phyloP scores from a whole-genome alignment of 768 basidiomycete species.

The Tubosaeta sp. region DNA sequence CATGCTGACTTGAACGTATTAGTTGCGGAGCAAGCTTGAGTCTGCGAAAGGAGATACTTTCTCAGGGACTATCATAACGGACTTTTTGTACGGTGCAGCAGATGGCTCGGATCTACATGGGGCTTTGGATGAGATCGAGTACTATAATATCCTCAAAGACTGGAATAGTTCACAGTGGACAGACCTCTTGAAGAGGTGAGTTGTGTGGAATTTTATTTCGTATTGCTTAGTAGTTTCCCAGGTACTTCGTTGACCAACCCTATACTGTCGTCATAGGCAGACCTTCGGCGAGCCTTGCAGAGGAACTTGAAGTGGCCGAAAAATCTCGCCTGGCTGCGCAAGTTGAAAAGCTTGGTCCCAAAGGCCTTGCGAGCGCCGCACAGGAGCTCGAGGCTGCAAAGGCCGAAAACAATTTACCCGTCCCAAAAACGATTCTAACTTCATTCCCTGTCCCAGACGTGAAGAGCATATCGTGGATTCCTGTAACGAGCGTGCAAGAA shows the following conservation, averaged over 20 bases:
- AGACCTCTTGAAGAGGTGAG: slow-evolving; percentile 67
- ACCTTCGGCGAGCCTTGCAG: slow-evolving; percentile 81
- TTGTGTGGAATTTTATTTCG: slow-evolving; percentile 7
- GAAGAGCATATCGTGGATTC: slow-evolving; percentile 89
- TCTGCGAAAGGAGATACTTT: slow-evolving; percentile 80
- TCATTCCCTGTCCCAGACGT: slow-evolving; percentile 90
- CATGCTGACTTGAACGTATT: slow-evolving; percentile 4
- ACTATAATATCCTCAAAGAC: slow-evolving; percentile 58
- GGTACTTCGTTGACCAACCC: slow-evolving; percentile 74
- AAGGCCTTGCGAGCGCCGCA: slow-evolving; percentile 70
- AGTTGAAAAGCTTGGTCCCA: slow-evolving; percentile 65
- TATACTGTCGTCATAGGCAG: slow-evolving; percentile 78
- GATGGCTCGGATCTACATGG: slow-evolving; percentile 75
- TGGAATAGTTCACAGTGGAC: slow-evolving; percentile 82
- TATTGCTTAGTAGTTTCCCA: slow-evolving; percentile 29
- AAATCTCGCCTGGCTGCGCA: slow-evolving; percentile 72
- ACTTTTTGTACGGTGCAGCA: slow-evolving; percentile 81
- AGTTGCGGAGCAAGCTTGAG: slow-evolving; percentile 84
- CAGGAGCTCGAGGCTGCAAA: slow-evolving; percentile 77
- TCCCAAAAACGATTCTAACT: slow-evolving; percentile 76
- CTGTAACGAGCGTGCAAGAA: slow-evolving; percentile 65
- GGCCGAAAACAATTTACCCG: slow-evolving; percentile 75
- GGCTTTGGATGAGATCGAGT: slow-evolving; percentile 74
- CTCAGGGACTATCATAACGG: slow-evolving; percentile 66
- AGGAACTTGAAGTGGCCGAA: slow-evolving; percentile 76